Percentiles rank a stretch among this genome's conserved stretches.
Conservation (phyloP, 495 filamentous ascomycete genomes). For the Chaetomium cochliodes region DNA sequence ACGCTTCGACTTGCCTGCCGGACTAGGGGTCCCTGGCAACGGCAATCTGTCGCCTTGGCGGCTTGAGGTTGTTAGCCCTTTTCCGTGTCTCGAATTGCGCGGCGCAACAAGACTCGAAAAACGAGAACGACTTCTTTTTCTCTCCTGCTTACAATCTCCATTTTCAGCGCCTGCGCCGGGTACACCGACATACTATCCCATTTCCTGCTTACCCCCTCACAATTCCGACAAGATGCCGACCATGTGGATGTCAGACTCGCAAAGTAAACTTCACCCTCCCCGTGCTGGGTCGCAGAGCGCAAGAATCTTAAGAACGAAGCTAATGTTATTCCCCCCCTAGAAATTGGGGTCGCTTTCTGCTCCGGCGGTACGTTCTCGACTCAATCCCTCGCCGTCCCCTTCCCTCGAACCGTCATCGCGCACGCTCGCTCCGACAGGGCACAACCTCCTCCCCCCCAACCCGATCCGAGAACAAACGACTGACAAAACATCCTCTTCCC, state of each 20-base stretch:
- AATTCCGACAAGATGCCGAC: slow-evolving; percentile 45
- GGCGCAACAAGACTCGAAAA: slow-evolving; percentile 1
- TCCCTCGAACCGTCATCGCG: not conserved
- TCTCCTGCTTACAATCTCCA: not conserved
- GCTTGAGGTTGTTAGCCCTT: not conserved
- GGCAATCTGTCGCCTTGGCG: slow-evolving; percentile 19
- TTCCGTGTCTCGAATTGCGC: slow-evolving; percentile 13
- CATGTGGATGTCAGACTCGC: slow-evolving; percentile 94
- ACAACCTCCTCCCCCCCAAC: not conserved
- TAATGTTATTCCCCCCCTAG: slow-evolving; percentile 48
- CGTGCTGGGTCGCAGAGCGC: not conserved
- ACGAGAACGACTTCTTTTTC: not conserved
- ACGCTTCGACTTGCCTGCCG: slow-evolving; percentile 11
- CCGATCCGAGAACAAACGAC: not conserved
- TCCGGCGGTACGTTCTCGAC: slow-evolving; percentile 73
- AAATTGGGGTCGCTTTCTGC: slow-evolving; percentile 94
- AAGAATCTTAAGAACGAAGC: slow-evolving; percentile 21
- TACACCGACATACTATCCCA: not conserved
- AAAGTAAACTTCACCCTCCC: slow-evolving; percentile 63
- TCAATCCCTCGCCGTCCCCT: not conserved
- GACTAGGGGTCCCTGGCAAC: slow-evolving; percentile 15
- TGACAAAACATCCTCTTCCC: slow-evolving; percentile 2
- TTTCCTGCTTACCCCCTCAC: not conserved
- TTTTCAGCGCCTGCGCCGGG: not conserved
- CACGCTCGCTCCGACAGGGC: not conserved